Evolutionary conservation across 495 filamentous ascomycete genomes (phyloP), one percentile per base, ranked within the genome.

Genomic region (Darksidea phi): DNA sequence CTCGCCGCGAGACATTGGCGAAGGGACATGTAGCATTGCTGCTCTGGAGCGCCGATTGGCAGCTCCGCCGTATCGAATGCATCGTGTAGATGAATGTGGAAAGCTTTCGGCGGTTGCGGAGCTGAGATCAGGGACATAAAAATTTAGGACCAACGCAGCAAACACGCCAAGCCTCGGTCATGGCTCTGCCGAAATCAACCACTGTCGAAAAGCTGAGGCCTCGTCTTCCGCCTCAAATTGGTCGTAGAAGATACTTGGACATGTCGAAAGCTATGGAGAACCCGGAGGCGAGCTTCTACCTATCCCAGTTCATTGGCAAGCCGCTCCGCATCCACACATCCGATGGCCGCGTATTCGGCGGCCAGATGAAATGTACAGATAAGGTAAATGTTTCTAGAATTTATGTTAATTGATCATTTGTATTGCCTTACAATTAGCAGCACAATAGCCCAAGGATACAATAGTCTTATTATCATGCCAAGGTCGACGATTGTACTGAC

Each of bases 351-450:
- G 87, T 96, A 77, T 98, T 97, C 73, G 79, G 90, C 37, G 94
- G 94, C 34, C 77, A 82, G 57, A 88, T 98, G 76, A 97, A 93
- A 74, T 97, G 95, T 74, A 96, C 91, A 20, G 94, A 98, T 77
- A 85, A 88, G 50, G 94, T 95, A 66, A 50, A 37, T 79, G 18
- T 51, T 28, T 12, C n/a, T 17, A 18, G 28, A 17, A 23, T 54
- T 12, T 6, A 13, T 23, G 15, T 57, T 12, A 32, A 3, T 20
- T 15, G n/a, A n/a, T n/a, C n/a, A n/a, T n/a, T n/a, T n/a, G n/a
- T n/a, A n/a, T n/a, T n/a, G n/a, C n/a, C n/a, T n/a, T n/a, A n/a
- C n/a, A n/a, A n/a, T n/a, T n/a, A n/a, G n/a, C n/a, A n/a, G n/a
- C n/a, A n/a, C n/a, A n/a, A n/a, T n/a, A n/a, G n/a, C n/a, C n/a